Conservation (phyloP, 371 early-diverging fungal genomes). For the Synchytrium microbalum region DNA sequence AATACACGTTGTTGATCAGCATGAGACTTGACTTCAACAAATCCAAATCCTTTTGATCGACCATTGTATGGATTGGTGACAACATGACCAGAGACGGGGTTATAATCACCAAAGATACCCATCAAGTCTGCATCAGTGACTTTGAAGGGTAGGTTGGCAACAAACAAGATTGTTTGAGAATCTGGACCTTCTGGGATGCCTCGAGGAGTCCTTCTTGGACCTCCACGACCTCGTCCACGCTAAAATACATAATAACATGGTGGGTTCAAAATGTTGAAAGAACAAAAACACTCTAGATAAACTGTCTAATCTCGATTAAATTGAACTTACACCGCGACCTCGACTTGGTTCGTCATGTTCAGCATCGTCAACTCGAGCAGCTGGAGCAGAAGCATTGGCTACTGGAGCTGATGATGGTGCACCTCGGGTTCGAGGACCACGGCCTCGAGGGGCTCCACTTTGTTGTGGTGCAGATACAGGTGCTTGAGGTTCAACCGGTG, state of each 20-base stretch:
- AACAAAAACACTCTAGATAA: too few relatives aligned
- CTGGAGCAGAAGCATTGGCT: not conserved
- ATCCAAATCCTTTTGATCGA: slow-evolving; percentile 85
- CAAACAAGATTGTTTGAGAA: slow-evolving; percentile 77
- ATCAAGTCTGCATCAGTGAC: slow-evolving; percentile 67
- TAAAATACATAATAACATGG: too few relatives aligned
- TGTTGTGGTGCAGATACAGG: too few relatives aligned
- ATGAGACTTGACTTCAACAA: slow-evolving; percentile 71
- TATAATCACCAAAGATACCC: slow-evolving; percentile 67
- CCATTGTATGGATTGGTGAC: slow-evolving; percentile 36
- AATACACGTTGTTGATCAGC: slow-evolving; percentile 73
- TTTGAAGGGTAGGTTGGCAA: slow-evolving; percentile 86
- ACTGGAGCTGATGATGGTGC: not conserved
- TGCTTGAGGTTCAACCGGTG: too few relatives aligned
- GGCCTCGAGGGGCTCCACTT: not conserved
- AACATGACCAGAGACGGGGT: slow-evolving; percentile 68
- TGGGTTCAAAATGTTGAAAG: too few relatives aligned
- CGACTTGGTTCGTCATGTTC: not conserved
- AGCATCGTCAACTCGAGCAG: not conserved
- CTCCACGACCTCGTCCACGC: not conserved
- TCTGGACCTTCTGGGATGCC: slow-evolving; percentile 43
- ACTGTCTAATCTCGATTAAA: too few relatives aligned
- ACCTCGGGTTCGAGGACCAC: not conserved
- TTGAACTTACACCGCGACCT: not conserved
- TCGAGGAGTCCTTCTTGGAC: slow-evolving; percentile 15